Conservation (phyloP, 306 rosid genomes). For the Potentilla sterilis region DNA sequence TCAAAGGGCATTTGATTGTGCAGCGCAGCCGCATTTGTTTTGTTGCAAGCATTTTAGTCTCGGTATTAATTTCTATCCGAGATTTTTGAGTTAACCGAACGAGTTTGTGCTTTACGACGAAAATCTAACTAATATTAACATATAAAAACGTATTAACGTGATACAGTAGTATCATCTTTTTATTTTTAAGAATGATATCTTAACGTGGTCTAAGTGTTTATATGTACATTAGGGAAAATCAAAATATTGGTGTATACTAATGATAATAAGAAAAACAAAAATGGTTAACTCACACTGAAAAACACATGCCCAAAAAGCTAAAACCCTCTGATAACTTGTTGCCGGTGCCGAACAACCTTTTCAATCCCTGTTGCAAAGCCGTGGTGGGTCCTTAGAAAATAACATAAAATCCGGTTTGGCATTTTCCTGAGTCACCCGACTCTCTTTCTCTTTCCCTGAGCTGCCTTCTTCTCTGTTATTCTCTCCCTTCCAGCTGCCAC, state of each 20-base stretch:
- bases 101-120: neutral
- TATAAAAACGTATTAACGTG: too few relatives aligned
- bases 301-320: neutral
- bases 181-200: too few relatives aligned
- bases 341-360: neutral
- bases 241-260: too few relatives aligned
- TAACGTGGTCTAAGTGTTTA: too few relatives aligned
- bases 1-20: neutral
- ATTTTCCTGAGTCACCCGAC: neutral
- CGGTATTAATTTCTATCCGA: neutral
- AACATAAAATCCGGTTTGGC: conserved; percentile 12
- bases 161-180: too few relatives aligned
- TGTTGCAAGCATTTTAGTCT: neutral
- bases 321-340: neutral
- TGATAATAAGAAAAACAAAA: neutral
- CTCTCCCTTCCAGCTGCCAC: conserved; percentile 7
- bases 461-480: conserved; percentile 6
- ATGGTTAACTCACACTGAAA: neutral
- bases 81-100: neutral
- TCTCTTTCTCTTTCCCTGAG: neutral
- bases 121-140: too few relatives aligned
- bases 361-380: neutral
- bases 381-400: neutral
- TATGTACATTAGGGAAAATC: too few relatives aligned
- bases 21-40: neutral